Base-by-base conservation (phyloP, 2,329 filamentous ascomycete species). In the Aureobasidium subglaciale region DNA sequence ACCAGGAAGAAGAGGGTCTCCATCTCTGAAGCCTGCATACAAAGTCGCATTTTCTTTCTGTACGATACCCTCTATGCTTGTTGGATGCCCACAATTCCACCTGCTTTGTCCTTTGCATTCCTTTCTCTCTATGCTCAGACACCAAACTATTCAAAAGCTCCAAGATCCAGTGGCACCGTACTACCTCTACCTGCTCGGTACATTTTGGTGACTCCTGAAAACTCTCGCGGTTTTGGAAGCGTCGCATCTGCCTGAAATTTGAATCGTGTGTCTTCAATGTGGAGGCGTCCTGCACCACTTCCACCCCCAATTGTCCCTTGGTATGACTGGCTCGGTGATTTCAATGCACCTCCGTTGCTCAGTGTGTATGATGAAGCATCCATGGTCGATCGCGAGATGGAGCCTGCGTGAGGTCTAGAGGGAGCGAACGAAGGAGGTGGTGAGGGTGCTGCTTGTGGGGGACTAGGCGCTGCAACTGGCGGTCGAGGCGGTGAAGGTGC, bases 161-260 rank as follows among this genome's bases (percentile, higher is more conserved):
- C 82, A 67, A 99, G 71, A 75, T 97, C 89, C 63, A 97, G 75
- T 27, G 93, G 93, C 62, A 97, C 91, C 75, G 88, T 96, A 73
- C 90, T 96, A 29, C 90, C 92, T 67, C 92, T 82, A 8, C 93
- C 93, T 32, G 93, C 93, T 60, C 92, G 80, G 71, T 97, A 99
- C 68, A 83, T 84, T 68, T 87, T 90, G 18, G 79, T 73, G 3
- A 82, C 83, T n/a, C 86, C 87, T 1, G 78, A 73, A 66, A 95
- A 96, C 1, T 87, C 84, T 64, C 92, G 80, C 20, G 92, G 92
- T 63, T 90, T 92, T 0, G 93, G 92, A 43, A 97, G 78, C 63
- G 88, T 78, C 32, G 78, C 81, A 64, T 96, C 92, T 43, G 86
- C 82, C 63, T 92, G 87, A 67, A 96, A 99, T 61, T 85, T 87